Evolutionary conservation across 805 yeast genomes (phyloP), one percentile per base, ranked within the genome.

Genomic region (Candida incommunis): DNA sequence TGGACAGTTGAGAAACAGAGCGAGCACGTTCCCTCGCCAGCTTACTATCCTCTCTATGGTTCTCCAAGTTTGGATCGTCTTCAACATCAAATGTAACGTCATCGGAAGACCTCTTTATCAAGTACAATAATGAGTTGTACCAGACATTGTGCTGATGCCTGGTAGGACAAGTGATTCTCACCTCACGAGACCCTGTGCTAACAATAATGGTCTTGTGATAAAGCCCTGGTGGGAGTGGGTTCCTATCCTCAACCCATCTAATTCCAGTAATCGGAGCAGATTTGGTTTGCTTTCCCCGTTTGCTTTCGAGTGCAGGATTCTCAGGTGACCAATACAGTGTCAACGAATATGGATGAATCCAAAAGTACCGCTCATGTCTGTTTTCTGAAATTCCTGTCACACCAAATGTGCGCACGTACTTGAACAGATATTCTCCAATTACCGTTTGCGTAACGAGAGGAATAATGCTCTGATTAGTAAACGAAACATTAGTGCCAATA

Each of bases 271-370:
- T 86, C 0, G 94, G 88, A 45, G 85, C 78, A 13, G 92, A 87
- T 52, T 79, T 75, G 2, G 94, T 82, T 54, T 74, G 78, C 25
- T 74, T 76, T 2, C 72, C 71, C 4, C 53, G 48, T 29, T 42
- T 45, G 7, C 86, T 82, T 52, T 82, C 80, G 42, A 82, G 59
- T 0, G 80, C 81, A 1, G 96, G 96, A 56, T 83, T 84, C 11
- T 78, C 70, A 3, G 74, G 71, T 2, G 90, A 80, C 98, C 98
- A 90, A 62, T 85, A 87, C 41, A 90, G 68, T 0, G 95, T 85
- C 67, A 86, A 65, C 5, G 92, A 81, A 62, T 88, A 88, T 2
- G 98, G 97, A 63, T 90, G 95, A 41, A 92, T 76, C 97, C 97
- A 92, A 71, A 90, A 90, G 65, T 76, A 90, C 51, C 96, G 73